Evolutionary conservation across 176 grass and related monocot species (phyloP), one percentile per base, ranked within the genome.

Genomic region (Thalia dealbata): DNA sequence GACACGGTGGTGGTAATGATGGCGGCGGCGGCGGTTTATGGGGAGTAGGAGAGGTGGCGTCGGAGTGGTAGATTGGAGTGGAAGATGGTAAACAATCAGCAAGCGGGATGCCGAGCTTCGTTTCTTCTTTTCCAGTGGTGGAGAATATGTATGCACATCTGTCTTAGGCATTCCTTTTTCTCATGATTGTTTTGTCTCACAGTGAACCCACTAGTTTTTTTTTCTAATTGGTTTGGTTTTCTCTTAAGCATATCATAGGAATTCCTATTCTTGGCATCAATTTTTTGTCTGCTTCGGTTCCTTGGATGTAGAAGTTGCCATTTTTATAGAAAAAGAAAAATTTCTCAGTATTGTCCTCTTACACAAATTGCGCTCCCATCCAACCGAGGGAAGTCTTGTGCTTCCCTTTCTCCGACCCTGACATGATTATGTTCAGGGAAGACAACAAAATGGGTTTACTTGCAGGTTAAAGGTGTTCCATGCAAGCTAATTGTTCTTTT

Each of bases 71-170:
- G 32, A 38, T 58, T 8, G 54, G 54, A 19, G 54, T 58, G 54
- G 21, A 58, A 58, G 54, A 58, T n/a, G 54, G 54, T 58, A 22
- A n/a, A n/a, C 18, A 23, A 58, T 76, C 85, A 74, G 87, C 66
- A 12, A 43, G 82, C 52, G 48, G 54, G 77, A 85, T 87, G 84
- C 78, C 80, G 69, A 78, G 82, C 75, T 91, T 88, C 70, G 64
- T 45, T 81, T 79, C 76, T 30, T 70, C 73, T 8, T 48, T 48
- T 60, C 70, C 76, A n/a, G 70, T 64, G 22, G 62, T 50, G 60
- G 70, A 77, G 76, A 12, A 69, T 79, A 84, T 81, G 91, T 95
- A 79, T 46, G 81, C 84, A 2, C 29, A 60, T 82, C 52, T 48
- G 11, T 0, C 29, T 78, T 26, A 1, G 12, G 14, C 30, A n/a